Evolutionary conservation across 2,329 filamentous ascomycete genomes (phyloP).

Genomic region (Epicoccum sorghinum): DNA sequence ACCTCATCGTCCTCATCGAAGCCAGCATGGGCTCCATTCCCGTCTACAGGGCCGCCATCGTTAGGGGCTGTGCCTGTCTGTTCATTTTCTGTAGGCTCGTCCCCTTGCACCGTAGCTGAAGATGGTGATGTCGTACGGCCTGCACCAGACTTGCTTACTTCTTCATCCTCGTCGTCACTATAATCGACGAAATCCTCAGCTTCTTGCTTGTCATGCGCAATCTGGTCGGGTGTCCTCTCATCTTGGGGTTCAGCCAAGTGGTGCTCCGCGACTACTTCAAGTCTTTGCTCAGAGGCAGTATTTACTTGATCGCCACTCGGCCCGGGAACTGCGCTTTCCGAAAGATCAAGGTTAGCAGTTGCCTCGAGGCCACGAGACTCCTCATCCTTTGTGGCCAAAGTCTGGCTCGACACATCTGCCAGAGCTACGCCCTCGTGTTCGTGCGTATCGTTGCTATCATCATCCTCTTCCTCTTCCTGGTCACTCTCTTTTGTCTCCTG

Average conservation of each 20-base stretch:
- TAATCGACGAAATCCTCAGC: constrained; percentile 58
- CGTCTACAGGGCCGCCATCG: constrained; percentile 9
- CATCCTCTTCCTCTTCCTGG: background rate
- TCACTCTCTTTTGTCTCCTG: background rate
- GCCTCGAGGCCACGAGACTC: background rate
- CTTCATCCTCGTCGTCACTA: constrained; percentile 53
- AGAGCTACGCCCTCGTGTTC: constrained; percentile 5
- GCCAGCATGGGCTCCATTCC: constrained; percentile 4
- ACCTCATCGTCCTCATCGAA: constrained; percentile 13
- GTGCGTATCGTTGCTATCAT: background rate
- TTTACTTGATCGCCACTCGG: background rate
- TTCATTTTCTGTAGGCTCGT: constrained; percentile 28
- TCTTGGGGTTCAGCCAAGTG: background rate
- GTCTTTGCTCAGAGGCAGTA: background rate
- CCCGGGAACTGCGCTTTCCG: background rate
- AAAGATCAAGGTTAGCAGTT: background rate
- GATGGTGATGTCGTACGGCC: constrained; percentile 29
- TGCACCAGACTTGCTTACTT: constrained; percentile 14
- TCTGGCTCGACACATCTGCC: constrained; percentile 1
- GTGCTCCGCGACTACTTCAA: background rate
- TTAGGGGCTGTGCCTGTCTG: constrained; percentile 8
- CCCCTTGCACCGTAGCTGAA: constrained; percentile 45
- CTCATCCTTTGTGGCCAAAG: background rate
- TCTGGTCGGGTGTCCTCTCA: constrained; percentile 14
- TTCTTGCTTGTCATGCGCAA: constrained; percentile 24